Base-by-base conservation (phyloP, 1,284 basidiomycete genomes). In the Cutaneotrichosporon spelunceum region DNA sequence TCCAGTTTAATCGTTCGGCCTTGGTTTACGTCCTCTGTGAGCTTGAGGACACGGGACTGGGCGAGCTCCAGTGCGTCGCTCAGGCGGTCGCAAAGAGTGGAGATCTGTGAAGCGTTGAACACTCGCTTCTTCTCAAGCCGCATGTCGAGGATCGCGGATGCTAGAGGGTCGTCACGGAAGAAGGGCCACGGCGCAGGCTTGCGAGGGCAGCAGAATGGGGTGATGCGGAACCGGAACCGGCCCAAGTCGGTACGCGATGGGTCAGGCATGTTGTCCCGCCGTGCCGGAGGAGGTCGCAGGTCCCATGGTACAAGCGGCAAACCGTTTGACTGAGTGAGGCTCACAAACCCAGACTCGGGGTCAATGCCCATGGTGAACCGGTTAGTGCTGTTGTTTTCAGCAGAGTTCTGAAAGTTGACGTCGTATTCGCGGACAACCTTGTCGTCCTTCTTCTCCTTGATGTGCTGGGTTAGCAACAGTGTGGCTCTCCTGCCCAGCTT, bases 181-280 rank as follows among this genome's bases (percentile, higher is more conserved):
- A 73, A 71, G 6, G 73, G 72, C 72, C 70, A 73, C 3, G 72
- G 70, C 3, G 64, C 30, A 8, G 65, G 44, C 50, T 62, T 62
- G 47, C 44, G 29, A 4, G 66, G 49, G 54, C 73, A 75, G 62
- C 73, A 75, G 50, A 67, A 57, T 0, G 71, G 71, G 11, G 64
- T 72, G 33, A 72, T 26, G 33, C 71, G 64, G 61, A 57, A 61
- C 14, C 44, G 53, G 50, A 53, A 60, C 24, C 39, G 14, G 26
- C 53, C 36, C 26, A 59, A 30, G 6, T 26, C 26, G 8, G 50
- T 39, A 23, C 19, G 16, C 5, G 11, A 24, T 1, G 53, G 27
- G 6, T 50, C 27, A 19, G 52, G 53, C 29, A 30, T 27, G 9
- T 30, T 13, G 33, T 53, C 27, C n/a, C 49, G n/a, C 4, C 42